Base-by-base conservation (phyloP, 176 grass and related monocot species). In the Oryza coarctata region DNA sequence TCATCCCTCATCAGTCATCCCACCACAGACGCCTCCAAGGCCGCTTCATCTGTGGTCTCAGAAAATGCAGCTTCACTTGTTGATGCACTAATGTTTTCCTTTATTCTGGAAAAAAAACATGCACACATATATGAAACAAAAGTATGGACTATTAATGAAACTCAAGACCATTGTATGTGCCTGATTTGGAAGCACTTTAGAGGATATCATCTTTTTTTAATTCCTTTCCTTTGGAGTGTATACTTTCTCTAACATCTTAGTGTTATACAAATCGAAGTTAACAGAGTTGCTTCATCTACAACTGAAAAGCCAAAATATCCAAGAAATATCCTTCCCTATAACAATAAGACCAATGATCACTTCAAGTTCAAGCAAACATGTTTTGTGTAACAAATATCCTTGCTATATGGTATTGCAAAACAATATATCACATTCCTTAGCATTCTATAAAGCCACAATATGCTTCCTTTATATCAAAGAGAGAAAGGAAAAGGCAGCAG, bases 1-100 rank as follows among this genome's bases (percentile, higher is more conserved):
- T 86, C 94, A 97, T 97, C 84, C 87, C 92, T 94, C 89, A 89
- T 94, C 80, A 91, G 80, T 86, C 83, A 90, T 90, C 84, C 49
- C 45, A 32, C 47, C 63, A 39, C 49, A 44, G 78, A 83, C 68
- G 79, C 38, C 38, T 86, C 44, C 79, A 62, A 90, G 74, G 18
- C 15, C 79, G 73, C 84, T 78, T 90, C 88, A 90, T 90, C 35
- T 83, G 63, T 34, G 64, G 30, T 74, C 29, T 14, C 67, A 29
- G 8, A 73, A 61, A 20, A 5, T 18, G 22, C 33, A 60, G 73
- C 65, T 77, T 64, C 44, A n/a, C 36, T 82, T 68, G 34, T 58
- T 34, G 77, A 55, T 22, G 4, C 34, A 28, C 12, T 0, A 9
- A 61, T 5, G 35, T 22, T 82, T 50, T 77, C 12, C 36, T 69